Percentiles rank a stretch among this genome's conserved stretches.
phyloP scores from a whole-genome alignment of 306 rosid genomes.

The Leucaena leucocephala region DNA sequence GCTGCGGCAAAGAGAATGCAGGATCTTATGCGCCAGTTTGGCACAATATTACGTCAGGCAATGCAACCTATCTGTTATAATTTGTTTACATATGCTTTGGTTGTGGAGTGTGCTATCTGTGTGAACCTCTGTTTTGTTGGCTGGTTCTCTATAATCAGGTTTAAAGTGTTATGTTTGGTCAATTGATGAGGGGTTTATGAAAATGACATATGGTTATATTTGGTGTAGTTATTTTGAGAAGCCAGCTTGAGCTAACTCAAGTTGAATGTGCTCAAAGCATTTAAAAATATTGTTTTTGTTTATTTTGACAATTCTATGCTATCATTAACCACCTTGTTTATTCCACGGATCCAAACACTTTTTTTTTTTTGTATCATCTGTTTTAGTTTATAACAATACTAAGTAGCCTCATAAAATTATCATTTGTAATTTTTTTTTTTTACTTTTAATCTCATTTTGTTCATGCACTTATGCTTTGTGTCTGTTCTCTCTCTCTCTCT shows the following conservation, averaged over 20 bases:
- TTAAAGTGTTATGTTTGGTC: neutral
- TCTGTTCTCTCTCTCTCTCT: neutral
- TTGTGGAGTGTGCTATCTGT: constrained; percentile 23
- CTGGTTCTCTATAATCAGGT: neutral
- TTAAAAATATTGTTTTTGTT: neutral
- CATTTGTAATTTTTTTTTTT: neutral
- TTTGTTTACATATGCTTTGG: constrained; percentile 18
- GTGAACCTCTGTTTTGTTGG: constrained; percentile 5
- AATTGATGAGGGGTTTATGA: neutral
- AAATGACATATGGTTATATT: neutral
- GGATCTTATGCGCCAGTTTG: constrained; percentile 86
- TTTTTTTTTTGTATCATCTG: constrained; percentile 1
- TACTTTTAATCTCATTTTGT: neutral
- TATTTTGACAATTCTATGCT: neutral
- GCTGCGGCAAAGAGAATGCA: constrained; percentile 91
- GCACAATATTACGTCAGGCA: constrained; percentile 84
- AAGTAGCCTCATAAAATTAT: neutral
- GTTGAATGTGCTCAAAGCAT: constrained; percentile 1
- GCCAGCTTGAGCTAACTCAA: neutral
- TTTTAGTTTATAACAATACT: neutral
- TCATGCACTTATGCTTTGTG: neutral
- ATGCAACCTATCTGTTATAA: constrained; percentile 16
- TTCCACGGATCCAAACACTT: neutral
- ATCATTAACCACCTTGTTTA: neutral
- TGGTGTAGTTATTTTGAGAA: neutral